A percentile compares a stretch with the other conserved stretches of the same genome.
phyloP scores from a whole-genome alignment of 2,329 filamentous ascomycete genomes.

The Elsinoe fawcettii region DNA sequence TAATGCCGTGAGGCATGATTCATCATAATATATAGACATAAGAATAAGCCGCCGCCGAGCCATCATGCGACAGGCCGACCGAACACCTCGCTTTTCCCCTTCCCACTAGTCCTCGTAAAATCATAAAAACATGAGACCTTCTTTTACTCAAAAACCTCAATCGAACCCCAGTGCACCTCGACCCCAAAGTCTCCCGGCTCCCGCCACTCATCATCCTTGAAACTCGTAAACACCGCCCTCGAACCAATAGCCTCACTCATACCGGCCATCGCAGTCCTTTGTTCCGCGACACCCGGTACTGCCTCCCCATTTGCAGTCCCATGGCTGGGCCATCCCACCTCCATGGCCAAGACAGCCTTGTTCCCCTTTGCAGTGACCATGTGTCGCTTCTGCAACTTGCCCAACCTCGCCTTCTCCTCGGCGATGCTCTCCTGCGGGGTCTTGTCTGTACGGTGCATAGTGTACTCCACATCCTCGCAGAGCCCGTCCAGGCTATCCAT shows the following conservation, averaged over 20 bases:
- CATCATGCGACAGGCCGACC: background rate
- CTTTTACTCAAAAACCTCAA: slow-evolving; percentile 24
- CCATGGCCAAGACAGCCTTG: slow-evolving; percentile 71
- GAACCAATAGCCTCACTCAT: slow-evolving; percentile 60
- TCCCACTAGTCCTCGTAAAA: background rate
- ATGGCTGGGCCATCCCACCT: slow-evolving; percentile 78
- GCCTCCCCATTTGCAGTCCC: slow-evolving; percentile 66
- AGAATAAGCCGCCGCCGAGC: background rate
- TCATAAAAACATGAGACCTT: background rate
- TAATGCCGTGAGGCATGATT: background rate
- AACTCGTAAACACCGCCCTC: slow-evolving; percentile 74
- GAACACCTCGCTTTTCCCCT: background rate
- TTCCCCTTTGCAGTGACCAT: slow-evolving; percentile 1
- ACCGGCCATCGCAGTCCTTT: slow-evolving; percentile 62
- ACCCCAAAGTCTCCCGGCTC: slow-evolving; percentile 57
- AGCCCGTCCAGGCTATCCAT: slow-evolving; percentile 61
- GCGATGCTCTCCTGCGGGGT: background rate
- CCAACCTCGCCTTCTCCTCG: background rate
- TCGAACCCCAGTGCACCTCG: slow-evolving; percentile 74
- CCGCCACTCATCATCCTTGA: slow-evolving; percentile 78
- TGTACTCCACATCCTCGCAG: slow-evolving; percentile 48
- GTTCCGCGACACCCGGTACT: slow-evolving; percentile 58
- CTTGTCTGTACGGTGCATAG: background rate
- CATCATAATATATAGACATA: background rate
- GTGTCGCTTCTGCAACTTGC: background rate